Evolutionary conservation across 768 basidiomycete genomes (phyloP), one percentile per base, ranked within the genome.

Genomic region (Holtermanniella nyarrowii): DNA sequence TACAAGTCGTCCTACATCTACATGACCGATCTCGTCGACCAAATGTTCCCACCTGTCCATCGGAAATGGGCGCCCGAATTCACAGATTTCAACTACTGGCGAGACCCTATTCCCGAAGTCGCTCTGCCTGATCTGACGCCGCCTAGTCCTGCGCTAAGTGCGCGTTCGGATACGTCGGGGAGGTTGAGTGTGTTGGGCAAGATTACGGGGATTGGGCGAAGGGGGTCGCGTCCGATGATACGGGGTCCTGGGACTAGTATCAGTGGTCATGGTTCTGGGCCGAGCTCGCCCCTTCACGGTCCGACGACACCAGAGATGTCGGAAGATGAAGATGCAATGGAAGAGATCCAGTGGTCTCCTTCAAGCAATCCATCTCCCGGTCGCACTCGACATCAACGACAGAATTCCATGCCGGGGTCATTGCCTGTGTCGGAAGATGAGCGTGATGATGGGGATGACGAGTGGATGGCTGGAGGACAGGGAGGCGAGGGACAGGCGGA

Each of bases 11-110:
- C 89, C 49, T 97, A 97, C 71, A 96, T 96, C 54, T 87, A 91
- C 67, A 91, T 97, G 88, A 93, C 91, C 5, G 91, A 97, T 70
- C 80, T 99, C n/a, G 95, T 99, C 14, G 91, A 99, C 74, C 91
- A 95, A 73, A 91, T 95, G 83, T 99, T 99, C 76, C 95, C 95
- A 26, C 88, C 93, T 0, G 89, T 97, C 50, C 79, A 89, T 67
- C 81, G 84, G 47, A 88, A 87, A 67, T 84, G 83, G 46, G 79
- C 83, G 12, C 81, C 86, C 1, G 90, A 91, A 67, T 99, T 80
- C 69, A 95, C 91, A 1, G 93, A 97, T 70, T 90, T 95, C 77
- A 96, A 93, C 65, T 99, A 81, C 66, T 99, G 95, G 95, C 84
- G 88, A 57, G 59, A 79, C 0, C 83, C 88, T 0, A 75, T 96